phyloP scores from a whole-genome alignment of 2,329 filamentous ascomycete genomes.

The Dactylellina sp. region DNA sequence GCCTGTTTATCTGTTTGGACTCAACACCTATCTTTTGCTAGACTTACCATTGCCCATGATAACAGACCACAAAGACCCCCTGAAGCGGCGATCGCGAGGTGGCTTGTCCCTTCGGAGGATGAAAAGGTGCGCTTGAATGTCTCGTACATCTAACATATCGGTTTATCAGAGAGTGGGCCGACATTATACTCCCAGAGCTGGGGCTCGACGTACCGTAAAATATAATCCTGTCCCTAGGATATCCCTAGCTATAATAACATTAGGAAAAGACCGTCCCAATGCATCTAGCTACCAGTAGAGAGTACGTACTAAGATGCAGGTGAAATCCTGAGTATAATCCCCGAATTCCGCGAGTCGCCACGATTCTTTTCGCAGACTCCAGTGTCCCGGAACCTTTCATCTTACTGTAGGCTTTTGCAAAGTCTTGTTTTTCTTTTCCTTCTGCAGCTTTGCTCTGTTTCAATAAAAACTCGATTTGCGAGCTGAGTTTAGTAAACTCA shows the following conservation, averaged over 20 bases:
- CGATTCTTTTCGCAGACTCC: slow-evolving; percentile 79
- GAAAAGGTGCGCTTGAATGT: slow-evolving; percentile 84
- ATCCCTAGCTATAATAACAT: slow-evolving; percentile 73
- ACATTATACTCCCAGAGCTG: background rate
- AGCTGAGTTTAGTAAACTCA: slow-evolving; percentile 88
- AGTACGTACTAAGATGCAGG: slow-evolving; percentile 77
- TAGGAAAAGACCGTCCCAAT: background rate
- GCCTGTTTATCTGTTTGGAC: background rate
- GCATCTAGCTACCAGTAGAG: background rate
- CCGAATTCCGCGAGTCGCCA: slow-evolving; percentile 77
- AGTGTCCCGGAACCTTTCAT: slow-evolving; percentile 73
- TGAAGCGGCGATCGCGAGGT: slow-evolving; percentile 80
- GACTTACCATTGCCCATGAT: slow-evolving; percentile 75
- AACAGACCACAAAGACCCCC: slow-evolving; percentile 85
- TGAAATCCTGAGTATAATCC: slow-evolving; percentile 85
- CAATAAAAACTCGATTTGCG: slow-evolving; percentile 77
- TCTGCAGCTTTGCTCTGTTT: slow-evolving; percentile 61
- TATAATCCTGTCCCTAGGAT: slow-evolving; percentile 86
- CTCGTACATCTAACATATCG: slow-evolving; percentile 74
- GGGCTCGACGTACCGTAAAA: slow-evolving; percentile 70
- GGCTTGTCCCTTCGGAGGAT: slow-evolving; percentile 78
- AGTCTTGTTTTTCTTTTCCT: slow-evolving; percentile 42
- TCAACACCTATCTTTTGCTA: background rate
- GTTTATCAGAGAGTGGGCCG: background rate
- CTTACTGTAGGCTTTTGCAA: slow-evolving; percentile 53